Percentiles rank a stretch among this genome's conserved stretches.
phyloP scores from a whole-genome alignment of 805 yeast species.

The Tetrapisispora phaffii region DNA sequence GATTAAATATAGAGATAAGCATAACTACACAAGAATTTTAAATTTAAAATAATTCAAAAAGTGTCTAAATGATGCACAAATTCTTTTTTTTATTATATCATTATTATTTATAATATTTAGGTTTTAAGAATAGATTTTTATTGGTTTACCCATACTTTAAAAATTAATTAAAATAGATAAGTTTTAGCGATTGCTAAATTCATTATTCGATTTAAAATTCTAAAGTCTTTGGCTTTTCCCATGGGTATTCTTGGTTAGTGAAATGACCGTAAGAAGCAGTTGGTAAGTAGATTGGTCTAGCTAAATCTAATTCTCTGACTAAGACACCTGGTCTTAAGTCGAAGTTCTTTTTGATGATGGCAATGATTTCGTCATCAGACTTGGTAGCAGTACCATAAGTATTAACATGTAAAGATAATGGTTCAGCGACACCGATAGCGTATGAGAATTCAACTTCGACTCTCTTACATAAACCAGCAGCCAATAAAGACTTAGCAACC shows the following conservation, averaged over 20 bases:
- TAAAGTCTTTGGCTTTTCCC: conserved; percentile 94
- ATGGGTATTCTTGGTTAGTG: conserved; percentile 96
- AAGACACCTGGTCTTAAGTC: conserved; percentile 99
- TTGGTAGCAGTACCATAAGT: conserved; percentile 95
- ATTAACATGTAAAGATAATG: conserved; percentile 94
- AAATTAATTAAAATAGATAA: not conserved
- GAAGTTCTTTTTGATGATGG: conserved; percentile 84
- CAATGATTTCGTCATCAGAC: conserved; percentile 83
- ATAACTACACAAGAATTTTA: not conserved
- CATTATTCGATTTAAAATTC: conserved; percentile 36
- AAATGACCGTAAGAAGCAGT: conserved; percentile 99
- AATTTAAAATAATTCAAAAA: not conserved
- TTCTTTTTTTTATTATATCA: conserved; percentile 3
- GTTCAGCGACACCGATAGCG: conserved; percentile 99
- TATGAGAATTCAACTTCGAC: conserved; percentile 96
- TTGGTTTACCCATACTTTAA: not conserved
- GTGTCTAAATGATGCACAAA: conserved; percentile 1
- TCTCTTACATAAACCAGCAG: conserved; percentile 93
- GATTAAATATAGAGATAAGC: not conserved
- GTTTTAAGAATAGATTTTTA: not conserved
- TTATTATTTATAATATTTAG: conserved; percentile 2
- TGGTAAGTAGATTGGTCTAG: conserved; percentile 98
- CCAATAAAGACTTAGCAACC: conserved; percentile 97
- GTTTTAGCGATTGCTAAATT: not conserved
- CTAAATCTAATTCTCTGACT: conserved; percentile 92